Evolutionary conservation across 2,329 filamentous ascomycete genomes (phyloP), one percentile per base, ranked within the genome.

Genomic region (Venturia carpophila): DNA sequence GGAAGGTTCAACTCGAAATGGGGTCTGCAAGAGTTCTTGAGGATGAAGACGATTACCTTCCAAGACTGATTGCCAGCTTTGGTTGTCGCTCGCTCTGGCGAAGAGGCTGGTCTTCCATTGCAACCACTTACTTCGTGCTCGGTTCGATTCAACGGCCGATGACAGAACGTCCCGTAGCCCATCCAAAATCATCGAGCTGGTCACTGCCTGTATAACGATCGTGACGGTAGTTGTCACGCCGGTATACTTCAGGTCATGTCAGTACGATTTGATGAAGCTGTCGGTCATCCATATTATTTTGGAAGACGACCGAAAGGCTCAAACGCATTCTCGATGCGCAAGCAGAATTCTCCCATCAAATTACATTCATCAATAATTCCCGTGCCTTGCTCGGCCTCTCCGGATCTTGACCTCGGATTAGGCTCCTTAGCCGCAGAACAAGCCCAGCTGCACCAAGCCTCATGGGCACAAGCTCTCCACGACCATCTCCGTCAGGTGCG

Each of bases 21-120:
- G 73, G 79, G 79, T 1, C 68, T 82, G 56, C 75, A 80, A 4
- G 79, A 82, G 71, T 81, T 80, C 66, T 64, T 80, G 69, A 73
- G 74, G 66, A 68, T 70, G 42, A 79, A 79, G 70, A 76, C 75
- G 0, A 74, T 79, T 30, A 78, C 75, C 1, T 78, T 74, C 65
- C 72, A 75, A 49, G 65, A 61, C 5, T 62, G 39, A 56, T 34
- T 10, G 17, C 3, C 27, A 11, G n/a, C 47, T 52, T 52, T 52
- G 5, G 6, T 13, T 27, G 9, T 52, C 5, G n/a, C n/a, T 52
- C 21, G 21, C 7, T 10, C 21, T 27, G 21, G 21, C 1, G 17
- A 45, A 45, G 17, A n/a, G 42, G 5, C n/a, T n/a, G 42, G 42
- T n/a, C 2, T 7, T 7, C 17, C 42, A n/a, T 7, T 6, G 30